Evolutionary conservation across 179 eudicot species (phyloP).

Genomic region (Amaranthus tricolor): DNA sequence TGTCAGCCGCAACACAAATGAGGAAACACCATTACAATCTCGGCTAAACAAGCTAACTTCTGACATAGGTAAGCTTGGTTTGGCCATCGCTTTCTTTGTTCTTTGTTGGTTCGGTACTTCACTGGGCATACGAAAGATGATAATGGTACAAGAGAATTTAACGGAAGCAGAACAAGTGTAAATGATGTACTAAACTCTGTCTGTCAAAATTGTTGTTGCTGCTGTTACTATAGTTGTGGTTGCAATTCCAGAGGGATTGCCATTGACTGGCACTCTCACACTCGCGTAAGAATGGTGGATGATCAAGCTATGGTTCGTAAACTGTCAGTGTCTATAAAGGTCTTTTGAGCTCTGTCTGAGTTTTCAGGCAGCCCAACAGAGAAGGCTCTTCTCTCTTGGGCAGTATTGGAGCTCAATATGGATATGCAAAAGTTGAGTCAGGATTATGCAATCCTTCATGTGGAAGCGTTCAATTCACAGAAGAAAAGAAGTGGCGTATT

Average conservation of each 20-base stretch:
- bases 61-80: constrained; percentile 33
- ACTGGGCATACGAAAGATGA: constrained; percentile 36
- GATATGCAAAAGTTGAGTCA: constrained; percentile 39
- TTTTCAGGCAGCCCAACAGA: constrained; percentile 42
- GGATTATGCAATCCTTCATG: constrained; percentile 31
- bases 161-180: constrained; percentile 22
- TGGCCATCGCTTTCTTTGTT: constrained; percentile 30
- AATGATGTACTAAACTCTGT: constrained; percentile 27
- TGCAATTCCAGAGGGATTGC: constrained; percentile 37
- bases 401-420: constrained; percentile 41
- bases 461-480: constrained; percentile 56
- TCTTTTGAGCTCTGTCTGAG: constrained; percentile 24
- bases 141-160: constrained; percentile 24
- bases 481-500: constrained; percentile 62
- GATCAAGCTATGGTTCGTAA: constrained; percentile 39
- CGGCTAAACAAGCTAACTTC: constrained; percentile 40
- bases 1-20: constrained; percentile 22
- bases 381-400: constrained; percentile 50
- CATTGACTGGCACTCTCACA: constrained; percentile 34
- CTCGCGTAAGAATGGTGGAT: constrained; percentile 38
- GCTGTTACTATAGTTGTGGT: constrained; percentile 40
- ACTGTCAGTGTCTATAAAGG: constrained; percentile 28
- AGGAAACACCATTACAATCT: constrained; percentile 31
- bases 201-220: constrained; percentile 30
- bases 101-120: constrained; percentile 36